phyloP scores from a whole-genome alignment of 2,329 filamentous ascomycete species.

The Phialophora chinensis region DNA sequence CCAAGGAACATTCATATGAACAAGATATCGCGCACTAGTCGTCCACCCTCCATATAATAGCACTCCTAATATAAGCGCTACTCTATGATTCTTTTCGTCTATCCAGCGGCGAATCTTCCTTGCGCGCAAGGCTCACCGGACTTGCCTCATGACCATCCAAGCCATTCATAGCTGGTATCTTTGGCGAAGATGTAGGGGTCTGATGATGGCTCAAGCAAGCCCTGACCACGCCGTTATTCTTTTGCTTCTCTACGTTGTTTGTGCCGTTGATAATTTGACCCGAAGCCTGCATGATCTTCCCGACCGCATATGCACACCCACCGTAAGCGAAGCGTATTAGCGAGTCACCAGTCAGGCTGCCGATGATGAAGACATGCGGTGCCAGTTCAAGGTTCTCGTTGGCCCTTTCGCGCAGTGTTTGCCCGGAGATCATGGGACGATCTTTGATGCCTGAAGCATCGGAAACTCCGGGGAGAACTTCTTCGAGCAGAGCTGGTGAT shows the following conservation, averaged over 20 bases:
- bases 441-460: conserved; percentile 27
- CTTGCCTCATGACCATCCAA: conserved; percentile 35
- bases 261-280: conserved; percentile 3
- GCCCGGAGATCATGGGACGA: conserved; percentile 54
- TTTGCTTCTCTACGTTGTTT: background rate
- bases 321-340: conserved; percentile 66
- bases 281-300: conserved; percentile 52
- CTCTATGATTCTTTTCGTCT: conserved; percentile 25
- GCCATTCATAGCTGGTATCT: conserved; percentile 36
- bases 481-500: conserved; percentile 51
- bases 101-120: conserved; percentile 18
- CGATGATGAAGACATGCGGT: conserved; percentile 60
- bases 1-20: background rate
- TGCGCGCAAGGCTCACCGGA: conserved; percentile 26
- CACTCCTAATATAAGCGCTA: background rate
- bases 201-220: conserved; percentile 21
- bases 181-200: conserved; percentile 32
- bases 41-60: background rate
- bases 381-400: conserved; percentile 61
- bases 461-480: conserved; percentile 46
- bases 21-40: background rate
- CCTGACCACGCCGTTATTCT: conserved; percentile 11
- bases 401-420: conserved; percentile 60
- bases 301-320: conserved; percentile 63
- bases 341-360: conserved; percentile 66